Percentiles rank a stretch among this genome's conserved stretches.
Conservation (phyloP, 176 grass and related monocot genomes). For the Stipa capillata region DNA sequence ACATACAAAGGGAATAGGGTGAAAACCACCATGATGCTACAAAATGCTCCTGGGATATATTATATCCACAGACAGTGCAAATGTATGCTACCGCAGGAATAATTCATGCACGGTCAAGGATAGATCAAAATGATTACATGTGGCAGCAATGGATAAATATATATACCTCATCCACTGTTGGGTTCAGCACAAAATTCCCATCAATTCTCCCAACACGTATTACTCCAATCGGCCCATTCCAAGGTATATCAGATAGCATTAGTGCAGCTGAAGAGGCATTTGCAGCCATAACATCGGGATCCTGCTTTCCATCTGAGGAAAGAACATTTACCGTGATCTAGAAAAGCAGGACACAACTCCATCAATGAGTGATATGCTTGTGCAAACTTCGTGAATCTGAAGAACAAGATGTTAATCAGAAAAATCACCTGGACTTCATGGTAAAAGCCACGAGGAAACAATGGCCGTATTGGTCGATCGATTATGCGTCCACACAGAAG, state of each 20-base stretch:
- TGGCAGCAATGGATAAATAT: not conserved
- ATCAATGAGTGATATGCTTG: not conserved
- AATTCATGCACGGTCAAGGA: not conserved
- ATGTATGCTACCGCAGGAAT: not conserved
- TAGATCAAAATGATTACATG: not conserved
- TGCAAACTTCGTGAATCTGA: constrained; percentile 6
- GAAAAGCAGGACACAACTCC: not conserved
- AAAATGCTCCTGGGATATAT: not conserved
- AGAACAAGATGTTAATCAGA: not conserved
- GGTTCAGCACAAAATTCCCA: constrained; percentile 84
- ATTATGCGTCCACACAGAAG: constrained; percentile 93
- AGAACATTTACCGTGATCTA: constrained; percentile 82
- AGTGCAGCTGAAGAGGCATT: constrained; percentile 98
- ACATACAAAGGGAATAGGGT: not conserved
- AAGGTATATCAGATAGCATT: constrained; percentile 94
- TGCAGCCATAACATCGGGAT: constrained; percentile 95
- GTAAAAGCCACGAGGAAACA: constrained; percentile 94
- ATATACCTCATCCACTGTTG: constrained; percentile 89
- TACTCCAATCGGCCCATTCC: constrained; percentile 91
- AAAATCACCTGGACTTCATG: constrained; percentile 82
- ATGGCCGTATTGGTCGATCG: constrained; percentile 83
- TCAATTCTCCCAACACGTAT: constrained; percentile 90
- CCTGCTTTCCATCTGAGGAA: constrained; percentile 89
- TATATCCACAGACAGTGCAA: not conserved
- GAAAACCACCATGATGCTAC: not conserved